Evolutionary conservation across 306 rosid species (phyloP).

Genomic region (Potentilla sterilis): DNA sequence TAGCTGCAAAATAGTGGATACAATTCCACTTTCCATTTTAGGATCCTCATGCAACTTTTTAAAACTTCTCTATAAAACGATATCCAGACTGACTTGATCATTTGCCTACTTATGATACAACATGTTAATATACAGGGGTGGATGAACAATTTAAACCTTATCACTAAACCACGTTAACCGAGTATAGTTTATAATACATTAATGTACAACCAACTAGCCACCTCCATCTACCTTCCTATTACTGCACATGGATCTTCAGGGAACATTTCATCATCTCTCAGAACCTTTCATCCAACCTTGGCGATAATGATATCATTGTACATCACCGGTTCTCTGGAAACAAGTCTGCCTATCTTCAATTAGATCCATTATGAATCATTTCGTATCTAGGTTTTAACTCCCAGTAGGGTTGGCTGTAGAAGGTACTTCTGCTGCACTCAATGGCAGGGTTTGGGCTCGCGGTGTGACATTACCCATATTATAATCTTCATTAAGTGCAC

Average conservation of each 20-base stretch:
- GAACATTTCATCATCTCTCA: slow-evolving; percentile 24
- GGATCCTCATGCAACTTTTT: not conserved
- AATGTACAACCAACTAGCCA: slow-evolving; percentile 60
- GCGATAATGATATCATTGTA: slow-evolving; percentile 29
- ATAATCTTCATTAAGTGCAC: slow-evolving; percentile 54
- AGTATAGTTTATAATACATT: slow-evolving; percentile 21
- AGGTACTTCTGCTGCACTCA: slow-evolving; percentile 44
- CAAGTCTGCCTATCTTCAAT: slow-evolving; percentile 22
- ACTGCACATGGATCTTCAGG: slow-evolving; percentile 21
- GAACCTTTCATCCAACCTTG: slow-evolving; percentile 55
- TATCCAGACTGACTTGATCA: slow-evolving; percentile 18
- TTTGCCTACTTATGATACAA: slow-evolving; percentile 22
- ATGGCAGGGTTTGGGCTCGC: slow-evolving; percentile 42
- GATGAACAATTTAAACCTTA: slow-evolving; percentile 20
- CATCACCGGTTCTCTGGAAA: slow-evolving; percentile 43
- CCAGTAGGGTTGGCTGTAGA: slow-evolving; percentile 45
- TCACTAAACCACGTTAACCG: slow-evolving; percentile 31
- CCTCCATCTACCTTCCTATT: slow-evolving; percentile 32
- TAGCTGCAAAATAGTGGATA: not conserved
- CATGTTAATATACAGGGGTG: slow-evolving; percentile 44
- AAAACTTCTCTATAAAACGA: not conserved
- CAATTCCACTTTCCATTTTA: not conserved
- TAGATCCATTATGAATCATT: slow-evolving; percentile 21
- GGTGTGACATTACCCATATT: slow-evolving; percentile 35
- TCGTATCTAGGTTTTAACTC: slow-evolving; percentile 36